Evolutionary conservation across 441 rosid genomes (phyloP).

Genomic region (Adansonia grandidieri): DNA sequence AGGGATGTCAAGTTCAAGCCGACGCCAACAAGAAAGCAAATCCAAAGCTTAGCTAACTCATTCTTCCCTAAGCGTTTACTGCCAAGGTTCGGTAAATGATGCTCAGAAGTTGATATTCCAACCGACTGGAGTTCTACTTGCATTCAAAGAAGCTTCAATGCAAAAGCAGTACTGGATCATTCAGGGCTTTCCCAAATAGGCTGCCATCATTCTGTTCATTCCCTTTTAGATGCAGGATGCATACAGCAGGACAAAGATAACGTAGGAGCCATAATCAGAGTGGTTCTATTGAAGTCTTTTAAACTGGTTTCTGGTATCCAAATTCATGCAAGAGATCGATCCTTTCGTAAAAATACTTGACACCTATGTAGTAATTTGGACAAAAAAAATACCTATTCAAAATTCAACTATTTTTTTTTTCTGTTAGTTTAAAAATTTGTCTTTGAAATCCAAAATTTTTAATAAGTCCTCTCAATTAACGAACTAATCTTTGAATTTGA

Average conservation of each 20-base stretch:
- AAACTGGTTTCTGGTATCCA: not conserved
- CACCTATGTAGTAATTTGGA: too few species aligned
- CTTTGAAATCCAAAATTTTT: too few species aligned
- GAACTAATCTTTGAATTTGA: too few species aligned
- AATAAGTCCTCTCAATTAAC: too few species aligned
- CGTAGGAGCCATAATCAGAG: not conserved
- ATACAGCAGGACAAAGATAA: not conserved
- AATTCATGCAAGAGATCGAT: not conserved
- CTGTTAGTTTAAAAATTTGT: too few species aligned
- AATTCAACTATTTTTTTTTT: too few species aligned
- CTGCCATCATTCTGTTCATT: constrained; percentile 44
- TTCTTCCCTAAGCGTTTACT: constrained; percentile 33
- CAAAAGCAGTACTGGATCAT: not conserved
- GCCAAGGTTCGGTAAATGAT: constrained; percentile 17
- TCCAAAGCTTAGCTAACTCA: constrained; percentile 39
- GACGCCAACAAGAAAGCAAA: constrained; percentile 49
- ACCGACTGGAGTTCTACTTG: not conserved
- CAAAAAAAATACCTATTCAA: too few species aligned
- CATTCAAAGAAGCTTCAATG: constrained; percentile 12
- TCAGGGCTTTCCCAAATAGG: constrained; percentile 8
- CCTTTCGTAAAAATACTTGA: too few species aligned
- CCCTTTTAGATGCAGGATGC: constrained; percentile 41
- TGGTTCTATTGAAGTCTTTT: constrained; percentile 34
- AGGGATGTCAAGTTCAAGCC: constrained; percentile 51
- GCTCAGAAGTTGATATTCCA: not conserved